phyloP scores from a whole-genome alignment of 2,329 filamentous ascomycete species.

The Rutstroemia sp. region DNA sequence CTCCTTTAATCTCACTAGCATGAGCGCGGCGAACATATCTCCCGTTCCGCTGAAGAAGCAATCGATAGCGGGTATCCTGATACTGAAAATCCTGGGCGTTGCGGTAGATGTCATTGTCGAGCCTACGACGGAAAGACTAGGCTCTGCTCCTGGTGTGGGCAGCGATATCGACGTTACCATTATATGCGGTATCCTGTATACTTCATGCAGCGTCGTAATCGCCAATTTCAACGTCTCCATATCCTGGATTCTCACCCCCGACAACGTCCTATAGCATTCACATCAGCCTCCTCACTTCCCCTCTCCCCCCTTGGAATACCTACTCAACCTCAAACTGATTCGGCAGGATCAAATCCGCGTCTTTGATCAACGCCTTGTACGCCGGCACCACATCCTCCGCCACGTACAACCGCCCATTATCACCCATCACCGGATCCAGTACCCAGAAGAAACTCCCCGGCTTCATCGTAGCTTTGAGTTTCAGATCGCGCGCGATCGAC shows the following conservation, averaged over 20 bases:
- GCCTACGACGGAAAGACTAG: constrained; percentile 65
- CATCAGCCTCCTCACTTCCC: neutral
- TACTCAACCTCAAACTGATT: constrained; percentile 98
- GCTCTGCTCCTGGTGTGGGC: constrained; percentile 42
- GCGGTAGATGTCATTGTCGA: constrained; percentile 61
- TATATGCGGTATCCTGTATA: constrained; percentile 74
- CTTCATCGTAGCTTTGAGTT: constrained; percentile 50
- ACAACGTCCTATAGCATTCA: constrained; percentile 56
- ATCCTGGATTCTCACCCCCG: constrained; percentile 74
- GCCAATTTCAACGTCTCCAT: constrained; percentile 65
- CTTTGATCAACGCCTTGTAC: constrained; percentile 70
- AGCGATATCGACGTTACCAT: constrained; percentile 84
- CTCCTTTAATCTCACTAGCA: constrained; percentile 80
- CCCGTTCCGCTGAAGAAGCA: constrained; percentile 95
- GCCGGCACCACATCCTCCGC: constrained; percentile 85
- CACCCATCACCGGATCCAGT: constrained; percentile 96
- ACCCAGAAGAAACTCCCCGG: constrained; percentile 92
- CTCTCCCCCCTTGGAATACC: constrained; percentile 29
- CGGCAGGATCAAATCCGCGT: constrained; percentile 86
- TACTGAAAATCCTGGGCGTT: constrained; percentile 74
- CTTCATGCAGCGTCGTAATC: constrained; percentile 68
- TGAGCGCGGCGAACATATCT: constrained; percentile 95
- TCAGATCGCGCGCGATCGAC: constrained; percentile 73
- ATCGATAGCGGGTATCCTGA: constrained; percentile 79
- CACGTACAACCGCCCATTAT: constrained; percentile 88